These are phyloP conservation scores for Fusarium sp. DNA, from an alignment of 2,329 filamentous ascomycete genomes.

Conservation along the genomic window DNA sequence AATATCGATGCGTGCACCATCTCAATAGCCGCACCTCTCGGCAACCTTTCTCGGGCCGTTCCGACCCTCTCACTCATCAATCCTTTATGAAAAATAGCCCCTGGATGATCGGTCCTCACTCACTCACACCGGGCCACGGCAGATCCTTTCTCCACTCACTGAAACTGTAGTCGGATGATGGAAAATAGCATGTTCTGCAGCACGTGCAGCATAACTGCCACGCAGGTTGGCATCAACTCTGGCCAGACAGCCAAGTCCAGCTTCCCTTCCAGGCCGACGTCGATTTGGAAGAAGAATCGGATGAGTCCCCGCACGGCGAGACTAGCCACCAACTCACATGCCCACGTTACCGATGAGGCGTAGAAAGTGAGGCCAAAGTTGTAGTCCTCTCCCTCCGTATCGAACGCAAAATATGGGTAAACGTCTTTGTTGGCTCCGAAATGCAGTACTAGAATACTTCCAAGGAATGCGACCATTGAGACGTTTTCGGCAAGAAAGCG, in stretches of 20 bases:
- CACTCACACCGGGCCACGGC: neutral
- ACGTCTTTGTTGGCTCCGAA: constrained; percentile 73
- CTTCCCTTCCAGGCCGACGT: constrained; percentile 71
- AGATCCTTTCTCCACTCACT: constrained; percentile 35
- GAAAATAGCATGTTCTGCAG: constrained; percentile 78
- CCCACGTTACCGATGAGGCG: constrained; percentile 72
- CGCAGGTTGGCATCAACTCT: constrained; percentile 71
- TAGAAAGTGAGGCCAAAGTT: constrained; percentile 71
- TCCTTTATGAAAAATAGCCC: constrained; percentile 1
- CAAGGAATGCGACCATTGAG: constrained; percentile 74
- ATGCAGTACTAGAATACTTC: constrained; percentile 71
- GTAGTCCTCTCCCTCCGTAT: constrained; percentile 59
- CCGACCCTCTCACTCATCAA: constrained; percentile 27
- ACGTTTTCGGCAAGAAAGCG: constrained; percentile 73
- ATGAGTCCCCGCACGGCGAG: constrained; percentile 68
- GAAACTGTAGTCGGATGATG: constrained; percentile 71
- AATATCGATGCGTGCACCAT: constrained; percentile 1
- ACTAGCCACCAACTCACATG: constrained; percentile 70
- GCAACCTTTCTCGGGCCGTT: constrained; percentile 37
- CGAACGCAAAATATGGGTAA: constrained; percentile 76
- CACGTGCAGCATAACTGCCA: constrained; percentile 73
- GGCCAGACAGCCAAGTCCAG: constrained; percentile 72
- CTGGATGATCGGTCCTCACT: neutral
- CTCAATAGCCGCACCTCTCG: constrained; percentile 16
- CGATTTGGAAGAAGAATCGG: constrained; percentile 65